phyloP scores from a whole-genome alignment of 2,329 filamentous ascomycete genomes.

The Penicillium fuscoglaucum region DNA sequence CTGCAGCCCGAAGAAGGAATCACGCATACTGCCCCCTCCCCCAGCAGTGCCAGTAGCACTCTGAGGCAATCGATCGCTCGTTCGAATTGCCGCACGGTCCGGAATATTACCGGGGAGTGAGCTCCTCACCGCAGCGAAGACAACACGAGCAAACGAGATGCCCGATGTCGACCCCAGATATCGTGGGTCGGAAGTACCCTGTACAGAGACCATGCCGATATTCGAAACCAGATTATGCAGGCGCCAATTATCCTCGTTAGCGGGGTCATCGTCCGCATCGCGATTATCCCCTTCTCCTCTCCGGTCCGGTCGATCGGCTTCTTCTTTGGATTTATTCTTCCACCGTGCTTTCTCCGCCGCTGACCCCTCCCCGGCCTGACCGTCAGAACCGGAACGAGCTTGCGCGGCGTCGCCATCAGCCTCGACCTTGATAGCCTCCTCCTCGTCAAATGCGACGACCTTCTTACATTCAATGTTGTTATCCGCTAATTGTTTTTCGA shows the following conservation, averaged over 20 bases:
- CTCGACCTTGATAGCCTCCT: slow-evolving; percentile 36
- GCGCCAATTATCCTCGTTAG: slow-evolving; percentile 59
- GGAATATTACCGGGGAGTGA: slow-evolving; percentile 60
- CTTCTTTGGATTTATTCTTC: slow-evolving; percentile 26
- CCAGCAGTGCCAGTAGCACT: slow-evolving; percentile 48
- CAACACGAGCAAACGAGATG: slow-evolving; percentile 90
- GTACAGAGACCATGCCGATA: slow-evolving; percentile 73
- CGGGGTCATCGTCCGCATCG: slow-evolving; percentile 40
- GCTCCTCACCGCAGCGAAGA: slow-evolving; percentile 88
- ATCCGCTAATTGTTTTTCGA: slow-evolving; percentile 71
- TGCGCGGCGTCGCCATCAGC: slow-evolving; percentile 28
- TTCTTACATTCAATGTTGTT: slow-evolving; percentile 72
- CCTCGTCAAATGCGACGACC: slow-evolving; percentile 65
- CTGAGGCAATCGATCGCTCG: slow-evolving; percentile 56
- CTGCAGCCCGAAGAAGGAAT: slow-evolving; percentile 96
- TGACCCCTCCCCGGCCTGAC: slow-evolving; percentile 15
- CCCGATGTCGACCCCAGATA: slow-evolving; percentile 84
- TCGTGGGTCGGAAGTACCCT: slow-evolving; percentile 73
- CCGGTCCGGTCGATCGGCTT: slow-evolving; percentile 20
- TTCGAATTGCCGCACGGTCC: slow-evolving; percentile 63
- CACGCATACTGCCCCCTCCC: slow-evolving; percentile 78
- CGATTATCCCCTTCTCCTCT: slow-evolving; percentile 23
- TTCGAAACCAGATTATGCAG: slow-evolving; percentile 68
- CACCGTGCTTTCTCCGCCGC: slow-evolving; percentile 14
- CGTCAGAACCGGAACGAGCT: slow-evolving; percentile 20